Conservation (phyloP, 768 basidiomycete species). For the Dacryopinax primogenitus region DNA sequence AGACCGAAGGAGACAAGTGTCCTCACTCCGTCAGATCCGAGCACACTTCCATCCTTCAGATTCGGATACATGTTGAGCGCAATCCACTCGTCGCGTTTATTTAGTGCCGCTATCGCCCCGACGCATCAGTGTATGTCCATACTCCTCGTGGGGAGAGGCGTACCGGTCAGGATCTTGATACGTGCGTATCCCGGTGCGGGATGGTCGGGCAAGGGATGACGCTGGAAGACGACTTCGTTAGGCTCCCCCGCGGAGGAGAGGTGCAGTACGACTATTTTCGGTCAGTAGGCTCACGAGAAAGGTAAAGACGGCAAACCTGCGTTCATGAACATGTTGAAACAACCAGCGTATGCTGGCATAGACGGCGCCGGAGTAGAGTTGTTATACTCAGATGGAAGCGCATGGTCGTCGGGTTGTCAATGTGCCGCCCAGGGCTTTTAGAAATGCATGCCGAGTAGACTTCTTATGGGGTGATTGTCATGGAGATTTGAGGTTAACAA, state of each 20-base stretch:
- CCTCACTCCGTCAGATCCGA: background rate
- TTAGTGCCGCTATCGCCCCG: background rate
- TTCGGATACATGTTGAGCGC: background rate
- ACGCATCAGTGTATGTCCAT: background rate
- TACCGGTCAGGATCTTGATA: background rate
- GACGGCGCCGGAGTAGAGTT: too few species aligned
- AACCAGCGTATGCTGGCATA: too few species aligned
- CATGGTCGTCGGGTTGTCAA: too few species aligned
- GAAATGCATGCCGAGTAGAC: too few species aligned
- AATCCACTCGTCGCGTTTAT: background rate
- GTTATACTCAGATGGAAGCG: too few species aligned
- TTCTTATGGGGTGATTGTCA: too few species aligned
- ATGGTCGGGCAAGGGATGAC: background rate
- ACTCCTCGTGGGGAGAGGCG: background rate
- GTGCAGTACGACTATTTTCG: background rate
- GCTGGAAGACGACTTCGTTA: background rate
- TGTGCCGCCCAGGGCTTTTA: too few species aligned
- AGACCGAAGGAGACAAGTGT: background rate
- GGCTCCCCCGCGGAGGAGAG: background rate
- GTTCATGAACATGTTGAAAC: too few species aligned
- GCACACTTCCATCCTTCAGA: background rate
- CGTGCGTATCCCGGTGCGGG: background rate
- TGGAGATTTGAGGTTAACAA: too few species aligned
- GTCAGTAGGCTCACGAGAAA: background rate
- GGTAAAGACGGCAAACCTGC: background rate